Evolutionary conservation across 768 basidiomycete genomes (phyloP), one percentile per base, ranked within the genome.

Genomic region (Leccinum arenicola): DNA sequence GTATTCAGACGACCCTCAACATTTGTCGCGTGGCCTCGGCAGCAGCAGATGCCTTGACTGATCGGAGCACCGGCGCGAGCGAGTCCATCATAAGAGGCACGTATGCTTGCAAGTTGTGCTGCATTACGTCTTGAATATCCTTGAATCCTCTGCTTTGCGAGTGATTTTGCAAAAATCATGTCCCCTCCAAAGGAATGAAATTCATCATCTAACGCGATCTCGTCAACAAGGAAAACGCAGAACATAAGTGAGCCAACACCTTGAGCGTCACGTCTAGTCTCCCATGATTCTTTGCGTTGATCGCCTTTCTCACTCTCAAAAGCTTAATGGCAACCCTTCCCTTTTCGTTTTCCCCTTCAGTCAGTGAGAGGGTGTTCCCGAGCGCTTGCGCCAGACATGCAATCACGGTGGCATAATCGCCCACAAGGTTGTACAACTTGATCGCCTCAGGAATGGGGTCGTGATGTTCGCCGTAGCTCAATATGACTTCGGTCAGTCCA

Each of bases 381-480:
- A 99, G 80, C 2, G 93, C 92, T 56, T 86, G 84, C 14, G 93
- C 93, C 36, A 98, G 87, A 55, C 91, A 92, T 7, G 85, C 80
- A 40, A 98, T 84, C 56, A 98, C 96, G 25, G 91, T 93, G 14
- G 83, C 76, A 70, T 95, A 94, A 62, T 95, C 91, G 35, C 91
- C 91, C 1, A 95, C 95, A 38, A 98, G 85, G 75, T 98, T 95
- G 77, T 93, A 98, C 48, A 99, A 78, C 70, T 95, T 93, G 77
- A 98, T 94, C 3, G 95, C 94, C 70, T 98, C 94, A 2, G 88
- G 81, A 40, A 91, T 81, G 33, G 90, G 88, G 67, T 93, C 87
- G 67, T 94, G 89, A 35, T 88, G 84, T 64, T 92, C 87, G 8
- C 91, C 92, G 64, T 91, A 91, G 48, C 85, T 84, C 11, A 90